Evolutionary conservation across 2,329 filamentous ascomycete species (phyloP).

Genomic region (Didymella sp.): DNA sequence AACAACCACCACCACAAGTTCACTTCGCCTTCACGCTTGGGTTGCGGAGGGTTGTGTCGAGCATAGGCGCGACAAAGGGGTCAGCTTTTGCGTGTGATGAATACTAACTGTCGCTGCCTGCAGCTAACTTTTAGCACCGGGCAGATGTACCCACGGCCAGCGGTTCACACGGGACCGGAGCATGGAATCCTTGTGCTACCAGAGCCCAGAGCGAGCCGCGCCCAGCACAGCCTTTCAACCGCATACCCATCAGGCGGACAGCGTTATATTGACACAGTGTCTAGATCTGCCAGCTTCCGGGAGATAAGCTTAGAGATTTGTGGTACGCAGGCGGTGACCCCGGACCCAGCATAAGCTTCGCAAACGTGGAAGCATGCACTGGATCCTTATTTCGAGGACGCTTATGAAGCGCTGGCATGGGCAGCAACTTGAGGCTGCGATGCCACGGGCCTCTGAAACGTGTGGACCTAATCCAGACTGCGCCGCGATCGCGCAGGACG

Average conservation of each 20-base stretch:
- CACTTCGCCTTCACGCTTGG: constrained; percentile 6
- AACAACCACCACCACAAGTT: constrained; percentile 3
- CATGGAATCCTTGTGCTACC: constrained; percentile 14
- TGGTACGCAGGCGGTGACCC: not conserved
- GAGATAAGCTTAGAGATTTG: not conserved
- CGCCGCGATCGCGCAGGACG: constrained; percentile 1
- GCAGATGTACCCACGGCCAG: not conserved
- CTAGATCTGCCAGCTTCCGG: not conserved
- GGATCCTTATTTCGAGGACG: not conserved
- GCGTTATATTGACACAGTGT: not conserved
- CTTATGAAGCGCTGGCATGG: not conserved
- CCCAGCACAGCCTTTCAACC: not conserved
- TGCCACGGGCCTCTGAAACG: not conserved
- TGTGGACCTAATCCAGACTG: not conserved
- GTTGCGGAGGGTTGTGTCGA: constrained; percentile 2
- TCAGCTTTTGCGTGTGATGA: not conserved
- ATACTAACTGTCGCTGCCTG: constrained; percentile 2
- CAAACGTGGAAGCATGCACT: not conserved
- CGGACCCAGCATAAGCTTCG: not conserved
- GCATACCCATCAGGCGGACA: not conserved
- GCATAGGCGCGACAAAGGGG: not conserved
- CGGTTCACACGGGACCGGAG: constrained; percentile 10
- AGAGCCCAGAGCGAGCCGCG: constrained; percentile 8
- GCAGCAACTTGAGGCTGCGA: not conserved
- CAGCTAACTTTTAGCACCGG: constrained; percentile 14